Conservation (phyloP, 139 green algal species). For the Chlorella sp. region DNA sequence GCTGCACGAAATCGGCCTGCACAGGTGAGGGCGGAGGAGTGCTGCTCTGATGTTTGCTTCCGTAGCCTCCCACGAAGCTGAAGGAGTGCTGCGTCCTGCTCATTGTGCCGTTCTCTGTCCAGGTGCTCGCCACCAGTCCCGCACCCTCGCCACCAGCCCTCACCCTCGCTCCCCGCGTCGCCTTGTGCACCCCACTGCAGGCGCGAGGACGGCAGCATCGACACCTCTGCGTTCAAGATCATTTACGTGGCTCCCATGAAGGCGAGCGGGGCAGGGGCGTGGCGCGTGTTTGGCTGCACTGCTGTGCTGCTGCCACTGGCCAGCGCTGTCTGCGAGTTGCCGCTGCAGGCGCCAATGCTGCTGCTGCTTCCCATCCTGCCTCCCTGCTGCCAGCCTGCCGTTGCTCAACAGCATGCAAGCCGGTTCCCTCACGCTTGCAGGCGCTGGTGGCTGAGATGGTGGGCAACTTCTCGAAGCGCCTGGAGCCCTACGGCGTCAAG, state of each 20-base stretch:
- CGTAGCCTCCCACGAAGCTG: no score
- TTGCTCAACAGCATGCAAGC: no score
- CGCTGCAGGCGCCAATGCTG: no score
- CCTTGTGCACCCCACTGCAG: background rate
- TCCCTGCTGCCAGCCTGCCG: no score
- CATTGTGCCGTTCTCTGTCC: no score
- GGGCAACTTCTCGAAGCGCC: slow-evolving; percentile 78
- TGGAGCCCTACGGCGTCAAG: slow-evolving; percentile 59
- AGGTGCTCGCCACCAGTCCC: background rate
- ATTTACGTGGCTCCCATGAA: slow-evolving; percentile 99
- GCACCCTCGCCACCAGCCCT: background rate
- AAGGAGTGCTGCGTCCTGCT: no score
- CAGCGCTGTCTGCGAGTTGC: no score
- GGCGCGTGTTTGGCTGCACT: no score
- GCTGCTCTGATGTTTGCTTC: background rate
- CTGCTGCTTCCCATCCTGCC: no score
- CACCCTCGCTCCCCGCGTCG: background rate
- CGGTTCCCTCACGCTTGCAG: slow-evolving; percentile 26
- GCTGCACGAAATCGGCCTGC: slow-evolving; percentile 89
- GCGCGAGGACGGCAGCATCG: slow-evolving; percentile 80
- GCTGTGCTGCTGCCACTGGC: no score
- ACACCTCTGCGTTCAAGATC: slow-evolving; percentile 93
- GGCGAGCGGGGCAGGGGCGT: slow-evolving; percentile 24
- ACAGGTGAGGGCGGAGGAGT: slow-evolving; percentile 40
- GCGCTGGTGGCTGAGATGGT: slow-evolving; percentile 99